Evolutionary conservation across 106 monocot genomes (phyloP).

Genomic region (Apostasia ramifera): DNA sequence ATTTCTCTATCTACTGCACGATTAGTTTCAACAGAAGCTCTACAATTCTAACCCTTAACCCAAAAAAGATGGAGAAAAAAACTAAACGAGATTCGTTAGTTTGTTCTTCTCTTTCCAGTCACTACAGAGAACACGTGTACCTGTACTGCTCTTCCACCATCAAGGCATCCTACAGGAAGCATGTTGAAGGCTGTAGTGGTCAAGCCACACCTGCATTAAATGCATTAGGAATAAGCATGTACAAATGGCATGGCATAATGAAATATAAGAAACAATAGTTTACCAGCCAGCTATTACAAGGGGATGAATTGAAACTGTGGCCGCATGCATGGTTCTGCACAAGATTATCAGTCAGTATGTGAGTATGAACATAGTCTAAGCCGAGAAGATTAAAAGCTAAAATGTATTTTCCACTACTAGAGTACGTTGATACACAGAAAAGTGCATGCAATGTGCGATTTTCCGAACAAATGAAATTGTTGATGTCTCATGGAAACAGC

Average conservation of each 20-base stretch:
- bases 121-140: slow-evolving; percentile 16
- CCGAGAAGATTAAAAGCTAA: neutral
- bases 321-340: slow-evolving; percentile 96
- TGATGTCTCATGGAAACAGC: no score
- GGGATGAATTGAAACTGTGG: slow-evolving; percentile 87
- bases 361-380: neutral
- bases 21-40: no score
- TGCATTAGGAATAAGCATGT: slow-evolving; percentile 3
- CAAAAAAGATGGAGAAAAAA: neutral
- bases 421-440: neutral
- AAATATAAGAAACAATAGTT: slow-evolving; percentile 17
- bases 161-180: slow-evolving; percentile 98
- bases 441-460: neutral
- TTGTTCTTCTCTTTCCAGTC: no score
- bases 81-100: neutral
- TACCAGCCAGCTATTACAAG: slow-evolving; percentile 97
- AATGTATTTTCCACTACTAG: neutral
- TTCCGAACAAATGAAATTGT: no score
- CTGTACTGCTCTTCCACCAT: slow-evolving; percentile 97
- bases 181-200: slow-evolving; percentile 97
- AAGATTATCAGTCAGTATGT: slow-evolving; percentile 7
- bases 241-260: neutral
- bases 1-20: no score
- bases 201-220: slow-evolving; percentile 79
- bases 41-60: no score